Conservation (phyloP, 345 rosid genomes). For the Geranium brycei region DNA sequence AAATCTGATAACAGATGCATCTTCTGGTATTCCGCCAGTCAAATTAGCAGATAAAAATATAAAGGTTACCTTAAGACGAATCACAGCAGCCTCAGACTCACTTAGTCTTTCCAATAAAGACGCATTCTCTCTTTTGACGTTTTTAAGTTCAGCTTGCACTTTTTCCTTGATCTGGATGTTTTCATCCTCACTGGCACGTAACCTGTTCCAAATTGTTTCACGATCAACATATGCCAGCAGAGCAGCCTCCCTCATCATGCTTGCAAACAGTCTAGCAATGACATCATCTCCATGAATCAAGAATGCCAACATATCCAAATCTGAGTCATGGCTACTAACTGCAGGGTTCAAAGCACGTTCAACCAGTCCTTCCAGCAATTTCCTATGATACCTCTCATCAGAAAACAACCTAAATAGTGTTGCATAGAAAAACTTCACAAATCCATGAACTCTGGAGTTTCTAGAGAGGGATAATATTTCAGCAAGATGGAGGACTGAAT, state of each 20-base stretch:
- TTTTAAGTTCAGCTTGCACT: conserved; percentile 2
- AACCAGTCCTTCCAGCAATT: conserved; percentile 6
- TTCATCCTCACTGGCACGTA: conserved; percentile 2
- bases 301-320: conserved; percentile 5
- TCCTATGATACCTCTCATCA: background rate
- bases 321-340: background rate
- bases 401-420: conserved; percentile 1
- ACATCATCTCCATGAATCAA: conserved; percentile 2
- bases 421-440: conserved; percentile 4
- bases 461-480: conserved; percentile 6
- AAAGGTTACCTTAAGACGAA: conserved; percentile 6
- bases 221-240: conserved; percentile 1
- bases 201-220: background rate
- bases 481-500: conserved; percentile 6
- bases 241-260: conserved; percentile 8
- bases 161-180: background rate
- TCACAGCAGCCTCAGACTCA: conserved; percentile 1
- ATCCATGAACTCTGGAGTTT: conserved; percentile 1
- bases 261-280: conserved; percentile 2
- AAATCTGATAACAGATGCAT: background rate
- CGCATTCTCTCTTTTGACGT: background rate
- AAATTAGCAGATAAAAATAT: background rate
- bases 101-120: conserved; percentile 4
- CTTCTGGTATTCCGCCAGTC: background rate
- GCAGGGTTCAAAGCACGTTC: conserved; percentile 4